A percentile compares a stretch with the other conserved stretches of the same genome.
Conservation (phyloP, 2,329 filamentous ascomycete species). For the Rosellinia necatrix region DNA sequence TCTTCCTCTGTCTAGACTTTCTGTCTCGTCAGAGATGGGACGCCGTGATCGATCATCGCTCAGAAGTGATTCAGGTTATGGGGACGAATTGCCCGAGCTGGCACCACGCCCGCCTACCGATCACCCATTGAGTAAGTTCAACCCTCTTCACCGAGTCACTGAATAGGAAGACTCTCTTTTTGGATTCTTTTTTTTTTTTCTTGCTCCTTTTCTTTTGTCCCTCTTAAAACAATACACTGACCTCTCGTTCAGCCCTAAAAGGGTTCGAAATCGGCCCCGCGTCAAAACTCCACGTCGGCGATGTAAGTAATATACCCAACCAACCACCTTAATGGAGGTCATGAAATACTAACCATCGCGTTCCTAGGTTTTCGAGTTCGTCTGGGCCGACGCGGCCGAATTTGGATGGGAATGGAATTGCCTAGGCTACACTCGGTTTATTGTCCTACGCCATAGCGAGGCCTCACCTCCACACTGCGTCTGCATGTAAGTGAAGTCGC, state of each 20-base stretch:
- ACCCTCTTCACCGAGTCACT: not conserved
- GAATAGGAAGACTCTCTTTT: not conserved
- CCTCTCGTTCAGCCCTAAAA: slow-evolving; percentile 37
- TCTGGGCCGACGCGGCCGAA: slow-evolving; percentile 44
- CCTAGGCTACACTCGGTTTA: slow-evolving; percentile 44
- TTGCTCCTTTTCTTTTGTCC: not conserved
- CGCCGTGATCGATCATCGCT: slow-evolving; percentile 43
- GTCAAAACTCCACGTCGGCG: slow-evolving; percentile 43
- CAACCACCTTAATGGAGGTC: not conserved
- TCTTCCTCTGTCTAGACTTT: slow-evolving; percentile 26
- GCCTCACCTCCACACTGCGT: slow-evolving; percentile 43
- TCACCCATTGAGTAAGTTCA: slow-evolving; percentile 41
- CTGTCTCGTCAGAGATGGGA: slow-evolving; percentile 43
- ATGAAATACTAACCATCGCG: slow-evolving; percentile 15
- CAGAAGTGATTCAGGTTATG: slow-evolving; percentile 44
- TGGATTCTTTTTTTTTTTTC: not conserved
- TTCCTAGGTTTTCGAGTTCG: slow-evolving; percentile 44
- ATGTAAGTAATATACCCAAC: slow-evolving; percentile 44
- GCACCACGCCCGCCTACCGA: slow-evolving; percentile 37
- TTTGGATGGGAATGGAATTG: slow-evolving; percentile 48
- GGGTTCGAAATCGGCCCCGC: slow-evolving; percentile 44
- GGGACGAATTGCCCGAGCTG: slow-evolving; percentile 42
- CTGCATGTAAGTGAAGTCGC: slow-evolving; percentile 43
- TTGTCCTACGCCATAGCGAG: slow-evolving; percentile 45
- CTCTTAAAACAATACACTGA: slow-evolving; percentile 7